These are phyloP conservation scores for Entomortierella parvispora DNA, from an alignment of 192 early-diverging fungal genomes.

Conservation along the genomic window DNA sequence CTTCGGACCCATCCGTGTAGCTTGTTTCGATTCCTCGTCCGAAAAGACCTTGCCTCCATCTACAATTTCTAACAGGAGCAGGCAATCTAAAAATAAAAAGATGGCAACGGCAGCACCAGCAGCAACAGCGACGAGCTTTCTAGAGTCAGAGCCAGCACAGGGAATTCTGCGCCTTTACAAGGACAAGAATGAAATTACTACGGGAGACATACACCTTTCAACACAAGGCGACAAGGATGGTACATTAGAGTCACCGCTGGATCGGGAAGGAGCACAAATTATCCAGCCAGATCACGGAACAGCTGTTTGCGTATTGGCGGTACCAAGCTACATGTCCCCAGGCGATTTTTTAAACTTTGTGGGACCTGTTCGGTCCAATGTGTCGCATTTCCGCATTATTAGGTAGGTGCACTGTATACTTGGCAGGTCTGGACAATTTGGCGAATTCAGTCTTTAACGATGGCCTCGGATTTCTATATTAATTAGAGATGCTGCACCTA, in stretches of 20 bases:
- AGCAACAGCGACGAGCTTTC: background rate
- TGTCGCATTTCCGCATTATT: slow-evolving; percentile 82
- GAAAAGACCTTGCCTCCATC: background rate
- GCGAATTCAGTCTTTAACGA: background rate
- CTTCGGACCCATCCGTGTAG: slow-evolving; percentile 21
- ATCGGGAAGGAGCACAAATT: slow-evolving; percentile 22
- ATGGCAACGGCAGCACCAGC: slow-evolving; percentile 1
- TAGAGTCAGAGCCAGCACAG: slow-evolving; percentile 27
- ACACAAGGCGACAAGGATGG: background rate
- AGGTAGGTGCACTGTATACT: slow-evolving; percentile 38
- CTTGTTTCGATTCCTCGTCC: slow-evolving; percentile 15
- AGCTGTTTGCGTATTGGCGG: slow-evolving; percentile 80
- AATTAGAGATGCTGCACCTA: slow-evolving; percentile 81
- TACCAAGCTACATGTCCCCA: slow-evolving; percentile 89
- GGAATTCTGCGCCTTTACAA: slow-evolving; percentile 78
- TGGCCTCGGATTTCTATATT: slow-evolving; percentile 5
- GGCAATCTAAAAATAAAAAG: slow-evolving; percentile 10
- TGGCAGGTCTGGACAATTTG: too few species aligned
- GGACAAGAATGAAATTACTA: slow-evolving; percentile 57
- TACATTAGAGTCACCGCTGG: background rate
- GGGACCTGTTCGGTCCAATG: slow-evolving; percentile 70
- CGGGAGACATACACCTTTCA: slow-evolving; percentile 17
- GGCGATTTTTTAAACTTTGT: slow-evolving; percentile 91
- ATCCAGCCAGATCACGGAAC: slow-evolving; percentile 51
- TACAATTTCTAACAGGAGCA: background rate